Percentiles rank a stretch among this genome's conserved stretches.
phyloP scores from a whole-genome alignment of 2,329 filamentous ascomycete genomes.

The Penicillium italicum region DNA sequence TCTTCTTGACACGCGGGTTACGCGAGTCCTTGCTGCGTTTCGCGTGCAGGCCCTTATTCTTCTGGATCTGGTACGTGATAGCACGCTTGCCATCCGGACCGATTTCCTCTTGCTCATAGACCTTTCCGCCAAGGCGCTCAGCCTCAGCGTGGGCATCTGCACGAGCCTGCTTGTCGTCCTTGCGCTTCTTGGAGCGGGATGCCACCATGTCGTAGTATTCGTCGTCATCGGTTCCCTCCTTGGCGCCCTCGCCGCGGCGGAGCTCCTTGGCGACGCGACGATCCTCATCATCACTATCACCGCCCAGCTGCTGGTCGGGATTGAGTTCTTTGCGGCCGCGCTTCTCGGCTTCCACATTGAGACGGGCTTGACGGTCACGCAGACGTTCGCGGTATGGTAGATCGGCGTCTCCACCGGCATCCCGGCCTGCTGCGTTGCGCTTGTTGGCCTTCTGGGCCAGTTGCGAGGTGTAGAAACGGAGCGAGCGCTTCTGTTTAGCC shows the following conservation, averaged over 20 bases:
- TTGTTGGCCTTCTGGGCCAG: constrained; percentile 93
- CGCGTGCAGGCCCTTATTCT: constrained; percentile 93
- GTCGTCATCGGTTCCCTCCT: constrained; percentile 45
- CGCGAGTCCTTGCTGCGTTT: constrained; percentile 89
- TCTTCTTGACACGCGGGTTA: constrained; percentile 97
- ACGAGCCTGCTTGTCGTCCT: constrained; percentile 70
- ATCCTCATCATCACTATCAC: constrained; percentile 66
- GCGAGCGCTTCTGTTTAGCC: constrained; percentile 79
- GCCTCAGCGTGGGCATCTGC: constrained; percentile 56
- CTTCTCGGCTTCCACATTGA: constrained; percentile 84
- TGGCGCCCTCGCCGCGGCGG: constrained; percentile 31
- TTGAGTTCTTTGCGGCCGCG: constrained; percentile 64
- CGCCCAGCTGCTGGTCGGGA: constrained; percentile 66
- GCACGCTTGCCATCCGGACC: constrained; percentile 84
- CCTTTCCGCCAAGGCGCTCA: constrained; percentile 56
- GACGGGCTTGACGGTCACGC: constrained; percentile 75
- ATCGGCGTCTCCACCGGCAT: constrained; percentile 59
- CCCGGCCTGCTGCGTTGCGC: constrained; percentile 59
- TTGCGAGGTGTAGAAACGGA: constrained; percentile 97
- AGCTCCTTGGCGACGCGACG: constrained; percentile 52
- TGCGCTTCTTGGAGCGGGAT: constrained; percentile 52
- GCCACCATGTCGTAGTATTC: constrained; percentile 87
- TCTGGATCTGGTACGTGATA: constrained; percentile 90
- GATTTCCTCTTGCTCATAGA: constrained; percentile 63
- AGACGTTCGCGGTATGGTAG: constrained; percentile 81